phyloP scores from a whole-genome alignment of 1,139 yeast species.

The Diutina mesorugosa region DNA sequence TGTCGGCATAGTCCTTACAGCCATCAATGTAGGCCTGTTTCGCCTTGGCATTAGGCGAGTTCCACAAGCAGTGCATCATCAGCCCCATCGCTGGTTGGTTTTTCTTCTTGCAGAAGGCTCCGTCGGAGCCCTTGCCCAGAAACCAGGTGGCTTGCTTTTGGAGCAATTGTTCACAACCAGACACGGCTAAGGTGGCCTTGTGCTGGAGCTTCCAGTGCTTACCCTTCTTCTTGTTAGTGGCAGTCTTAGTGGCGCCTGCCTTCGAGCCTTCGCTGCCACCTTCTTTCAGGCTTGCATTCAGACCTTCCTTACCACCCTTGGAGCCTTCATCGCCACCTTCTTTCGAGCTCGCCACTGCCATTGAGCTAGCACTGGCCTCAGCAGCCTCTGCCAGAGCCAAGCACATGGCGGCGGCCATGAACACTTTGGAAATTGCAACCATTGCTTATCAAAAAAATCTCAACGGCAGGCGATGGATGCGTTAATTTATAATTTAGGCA shows the following conservation, averaged over 20 bases:
- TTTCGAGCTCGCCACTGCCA: neutral
- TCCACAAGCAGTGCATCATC: constrained; percentile 21
- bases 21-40: constrained; percentile 11
- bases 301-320: neutral
- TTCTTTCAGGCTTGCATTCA: too few relatives aligned
- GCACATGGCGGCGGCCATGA: neutral
- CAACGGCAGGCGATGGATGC: neutral
- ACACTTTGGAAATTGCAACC: neutral
- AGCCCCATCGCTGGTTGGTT: constrained; percentile 26
- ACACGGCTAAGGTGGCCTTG: constrained; percentile 20
- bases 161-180: constrained; percentile 42
- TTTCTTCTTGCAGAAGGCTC: neutral
- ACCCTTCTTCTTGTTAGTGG: constrained; percentile 28
- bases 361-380: neutral
- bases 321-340: neutral
- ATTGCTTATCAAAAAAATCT: neutral
- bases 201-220: constrained; percentile 33
- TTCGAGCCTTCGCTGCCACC: neutral
- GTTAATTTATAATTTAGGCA: neutral
- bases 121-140: neutral
- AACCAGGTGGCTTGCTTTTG: neutral
- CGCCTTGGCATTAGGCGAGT: constrained; percentile 10
- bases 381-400: neutral
- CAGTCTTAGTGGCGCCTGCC: neutral
- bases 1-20: constrained; percentile 11